Percentiles rank a stretch among this genome's conserved stretches.
These are phyloP conservation scores for Aspergillus udagawae DNA, from an alignment of 2,329 filamentous ascomycete genomes.

Conservation along the genomic window DNA sequence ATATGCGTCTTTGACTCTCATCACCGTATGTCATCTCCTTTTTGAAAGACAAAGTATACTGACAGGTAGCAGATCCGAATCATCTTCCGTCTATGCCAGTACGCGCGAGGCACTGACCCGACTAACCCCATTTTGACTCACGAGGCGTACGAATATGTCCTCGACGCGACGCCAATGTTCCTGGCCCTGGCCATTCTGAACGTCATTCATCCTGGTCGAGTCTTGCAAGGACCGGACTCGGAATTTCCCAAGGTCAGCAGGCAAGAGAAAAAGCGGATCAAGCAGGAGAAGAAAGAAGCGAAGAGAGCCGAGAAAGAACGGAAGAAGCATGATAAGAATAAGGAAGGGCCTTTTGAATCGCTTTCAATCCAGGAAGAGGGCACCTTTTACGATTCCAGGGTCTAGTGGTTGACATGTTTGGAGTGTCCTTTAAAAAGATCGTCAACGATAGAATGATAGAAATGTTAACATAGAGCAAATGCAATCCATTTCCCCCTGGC, in stretches of 20 bases:
- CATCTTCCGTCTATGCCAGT: slow-evolving; percentile 58
- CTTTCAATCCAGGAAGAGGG: neutral
- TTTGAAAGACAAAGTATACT: neutral
- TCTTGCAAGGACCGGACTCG: slow-evolving; percentile 38
- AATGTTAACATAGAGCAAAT: too few relatives aligned
- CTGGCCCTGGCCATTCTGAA: slow-evolving; percentile 34
- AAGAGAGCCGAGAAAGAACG: slow-evolving; percentile 24
- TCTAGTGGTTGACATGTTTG: neutral
- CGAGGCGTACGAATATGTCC: slow-evolving; percentile 36
- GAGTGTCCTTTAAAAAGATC: too few relatives aligned
- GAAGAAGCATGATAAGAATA: neutral
- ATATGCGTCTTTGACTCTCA: slow-evolving; percentile 49
- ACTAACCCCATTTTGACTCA: slow-evolving; percentile 37
- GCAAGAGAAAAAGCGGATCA: slow-evolving; percentile 43
- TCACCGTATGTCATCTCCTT: slow-evolving; percentile 31
- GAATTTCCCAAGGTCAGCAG: slow-evolving; percentile 44
- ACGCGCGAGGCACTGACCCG: slow-evolving; percentile 42
- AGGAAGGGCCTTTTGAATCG: neutral
- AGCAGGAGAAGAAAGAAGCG: slow-evolving; percentile 32
- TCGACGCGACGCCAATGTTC: slow-evolving; percentile 41
- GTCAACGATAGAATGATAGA: neutral
- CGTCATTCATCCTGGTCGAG: slow-evolving; percentile 34
- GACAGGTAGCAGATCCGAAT: slow-evolving; percentile 37
- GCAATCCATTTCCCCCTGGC: too few relatives aligned
- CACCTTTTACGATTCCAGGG: neutral